Base-by-base conservation (phyloP, 1,284 basidiomycete genomes). In the Meripilus lineatus region DNA sequence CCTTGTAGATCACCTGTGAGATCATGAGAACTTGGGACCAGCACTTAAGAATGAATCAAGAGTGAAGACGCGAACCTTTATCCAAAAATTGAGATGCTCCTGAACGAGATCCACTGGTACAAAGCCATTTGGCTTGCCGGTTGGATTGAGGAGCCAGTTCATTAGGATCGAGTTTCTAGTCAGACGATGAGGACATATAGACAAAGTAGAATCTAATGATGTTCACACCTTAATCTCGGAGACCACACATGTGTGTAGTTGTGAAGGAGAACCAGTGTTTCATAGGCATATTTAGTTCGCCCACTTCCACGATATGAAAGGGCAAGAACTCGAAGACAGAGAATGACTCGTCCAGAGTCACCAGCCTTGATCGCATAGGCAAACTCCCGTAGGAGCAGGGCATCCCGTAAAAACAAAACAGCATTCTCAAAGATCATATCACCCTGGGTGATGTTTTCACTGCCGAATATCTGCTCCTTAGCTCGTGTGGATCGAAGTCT, bases 71-170 rank as follows among this genome's bases (percentile, higher is more conserved):
- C 23, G 5, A 21, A 58, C 62, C 53, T 65, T n/a, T n/a, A n/a
- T n/a, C n/a, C n/a, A n/a, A n/a, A n/a, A n/a, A n/a, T n/a, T n/a
- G n/a, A n/a, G n/a, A 41, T 72, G 69, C 42, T 72, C 69, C 37
- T 71, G 69, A 28, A 71, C 40, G 0, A 71, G 54, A 38, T 72
- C 69, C 3, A 66, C 55, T 20, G 63, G 59, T 0, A 67, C 51
- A 38, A 51, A 69, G 0, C 46, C 38, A 24, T 66, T 57, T 2
- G 46, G 43, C 3, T 58, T 54, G 0, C 69, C 66, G 0, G 64
- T 63, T 0, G 63, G 58, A 46, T 69, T 69, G 2, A 69, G 46
- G 0, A 70, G 66, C 68, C 40, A 69, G 68, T 10, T 68, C 59
- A 68, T 59, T 2, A 68, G 32, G 1, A 68, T 54, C 18, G 64